Conservation (phyloP, 2,329 filamentous ascomycete species). For the Fusarium pilosicola region DNA sequence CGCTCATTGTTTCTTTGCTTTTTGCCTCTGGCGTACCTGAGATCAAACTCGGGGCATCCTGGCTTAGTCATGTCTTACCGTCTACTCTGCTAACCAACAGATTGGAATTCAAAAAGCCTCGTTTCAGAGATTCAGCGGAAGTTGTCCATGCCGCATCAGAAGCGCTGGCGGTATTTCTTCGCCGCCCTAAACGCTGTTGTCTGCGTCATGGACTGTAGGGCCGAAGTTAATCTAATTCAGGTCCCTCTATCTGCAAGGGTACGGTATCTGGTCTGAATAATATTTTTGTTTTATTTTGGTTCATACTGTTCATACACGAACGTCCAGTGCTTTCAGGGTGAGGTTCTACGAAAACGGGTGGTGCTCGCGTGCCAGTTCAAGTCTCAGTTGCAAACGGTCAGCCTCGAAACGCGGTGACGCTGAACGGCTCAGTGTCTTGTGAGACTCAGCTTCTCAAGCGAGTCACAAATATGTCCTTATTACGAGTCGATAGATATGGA, state of each 20-base stretch:
- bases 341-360: constrained; percentile 14
- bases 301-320: background rate
- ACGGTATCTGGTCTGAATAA: background rate
- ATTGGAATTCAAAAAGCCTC: constrained; percentile 28
- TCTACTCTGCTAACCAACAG: constrained; percentile 23
- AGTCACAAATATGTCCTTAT: background rate
- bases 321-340: background rate
- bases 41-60: background rate
- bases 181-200: constrained; percentile 25
- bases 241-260: constrained; percentile 19
- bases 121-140: constrained; percentile 33
- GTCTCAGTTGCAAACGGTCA: constrained; percentile 2
- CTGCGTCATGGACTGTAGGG: constrained; percentile 30
- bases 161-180: constrained; percentile 17
- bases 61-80: constrained; percentile 16
- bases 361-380: constrained; percentile 33
- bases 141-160: constrained; percentile 18
- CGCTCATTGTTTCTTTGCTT: constrained; percentile 11
- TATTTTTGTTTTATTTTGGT: background rate
- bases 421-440: background rate
- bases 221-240: constrained; percentile 18
- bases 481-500: background rate
- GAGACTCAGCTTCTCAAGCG: background rate
- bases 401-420: background rate
- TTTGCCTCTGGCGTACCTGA: constrained; percentile 16